Base-by-base conservation (phyloP, 176 grass and related monocot species). In the Areca catechu region DNA sequence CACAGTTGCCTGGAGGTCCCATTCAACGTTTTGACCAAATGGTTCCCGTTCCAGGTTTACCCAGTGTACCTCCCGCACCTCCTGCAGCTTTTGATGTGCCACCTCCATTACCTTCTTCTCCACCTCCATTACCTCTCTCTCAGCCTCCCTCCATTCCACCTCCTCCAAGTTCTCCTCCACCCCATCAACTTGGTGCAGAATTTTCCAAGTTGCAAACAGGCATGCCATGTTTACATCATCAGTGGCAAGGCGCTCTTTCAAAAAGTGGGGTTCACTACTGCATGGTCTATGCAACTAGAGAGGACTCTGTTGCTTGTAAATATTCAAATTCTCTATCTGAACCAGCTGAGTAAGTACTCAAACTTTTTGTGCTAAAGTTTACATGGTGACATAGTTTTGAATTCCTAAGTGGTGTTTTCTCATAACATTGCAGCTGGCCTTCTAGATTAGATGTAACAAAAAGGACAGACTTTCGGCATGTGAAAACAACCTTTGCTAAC, bases 241-340 rank as follows among this genome's bases (percentile, higher is more conserved):
- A 50, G 53, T 96, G 91, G 91, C 80, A 86, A 76, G 91, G 91
- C 3, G 50, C 71, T 65, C 87, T 96, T 74, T 79, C 86, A 81
- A 96, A 96, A 96, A 96, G 91, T 47, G 75, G 83, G 16, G 53
- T 96, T 78, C 80, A 82, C 68, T 96, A 90, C 55, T 96, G 91
- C 68, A 79, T 57, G 62, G 71, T 90, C 43, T 96, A 83, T 77
- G 91, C 91, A 63, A 78, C 72, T 69, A 86, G 80, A 88, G 75
- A 90, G 64, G 77, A 90, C 19, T 72, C 76, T 27, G 80, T 79
- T 74, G 71, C 83, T 29, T 90, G 86, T 51, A 96, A 76, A 90
- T 88, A 96, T 56, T 76, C 66, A 73, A 79, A 69, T 79, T 49
- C 65, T 53, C 61, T 77, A 67, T 74, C 80, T 61, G 91, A 96